phyloP scores from a whole-genome alignment of 805 yeast genomes.

The Starmerella roubikii region DNA sequence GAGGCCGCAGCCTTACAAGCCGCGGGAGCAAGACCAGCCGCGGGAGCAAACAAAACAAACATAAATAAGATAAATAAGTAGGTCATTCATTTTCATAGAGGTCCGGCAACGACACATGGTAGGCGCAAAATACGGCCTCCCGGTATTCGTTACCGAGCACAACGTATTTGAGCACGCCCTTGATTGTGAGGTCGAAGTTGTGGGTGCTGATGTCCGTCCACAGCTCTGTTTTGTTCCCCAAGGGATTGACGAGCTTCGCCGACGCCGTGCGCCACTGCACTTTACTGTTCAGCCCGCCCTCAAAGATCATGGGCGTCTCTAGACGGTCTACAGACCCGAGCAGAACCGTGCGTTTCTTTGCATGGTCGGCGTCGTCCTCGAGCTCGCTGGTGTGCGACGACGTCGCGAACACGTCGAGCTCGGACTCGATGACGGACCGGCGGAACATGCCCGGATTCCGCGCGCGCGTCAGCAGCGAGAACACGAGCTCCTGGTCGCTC shows the following conservation, averaged over 20 bases:
- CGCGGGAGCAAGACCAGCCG: too few species aligned
- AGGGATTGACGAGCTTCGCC: constrained; percentile 62
- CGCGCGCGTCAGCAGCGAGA: constrained; percentile 64
- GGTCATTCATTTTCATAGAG: background rate
- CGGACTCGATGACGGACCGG: constrained; percentile 48
- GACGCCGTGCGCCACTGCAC: constrained; percentile 50
- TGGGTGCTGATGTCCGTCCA: constrained; percentile 66
- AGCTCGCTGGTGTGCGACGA: constrained; percentile 10
- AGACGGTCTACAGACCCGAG: constrained; percentile 54
- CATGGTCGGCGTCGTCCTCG: background rate
- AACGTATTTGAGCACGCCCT: constrained; percentile 69
- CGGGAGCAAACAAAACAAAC: background rate
- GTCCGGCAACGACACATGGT: constrained; percentile 10
- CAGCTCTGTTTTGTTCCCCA: constrained; percentile 29
- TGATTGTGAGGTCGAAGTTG: constrained; percentile 73
- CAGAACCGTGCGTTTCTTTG: constrained; percentile 44
- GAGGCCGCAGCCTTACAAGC: too few species aligned
- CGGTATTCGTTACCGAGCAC: constrained; percentile 33
- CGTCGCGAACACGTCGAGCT: constrained; percentile 65
- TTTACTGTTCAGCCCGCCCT: constrained; percentile 66
- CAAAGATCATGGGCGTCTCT: constrained; percentile 61
- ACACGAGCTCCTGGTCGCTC: constrained; percentile 71
- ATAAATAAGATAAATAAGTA: background rate
- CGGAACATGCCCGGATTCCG: constrained; percentile 78
- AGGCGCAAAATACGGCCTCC: constrained; percentile 18